Evolutionary conservation across 805 yeast species (phyloP).

Genomic region (Candida boleticola): DNA sequence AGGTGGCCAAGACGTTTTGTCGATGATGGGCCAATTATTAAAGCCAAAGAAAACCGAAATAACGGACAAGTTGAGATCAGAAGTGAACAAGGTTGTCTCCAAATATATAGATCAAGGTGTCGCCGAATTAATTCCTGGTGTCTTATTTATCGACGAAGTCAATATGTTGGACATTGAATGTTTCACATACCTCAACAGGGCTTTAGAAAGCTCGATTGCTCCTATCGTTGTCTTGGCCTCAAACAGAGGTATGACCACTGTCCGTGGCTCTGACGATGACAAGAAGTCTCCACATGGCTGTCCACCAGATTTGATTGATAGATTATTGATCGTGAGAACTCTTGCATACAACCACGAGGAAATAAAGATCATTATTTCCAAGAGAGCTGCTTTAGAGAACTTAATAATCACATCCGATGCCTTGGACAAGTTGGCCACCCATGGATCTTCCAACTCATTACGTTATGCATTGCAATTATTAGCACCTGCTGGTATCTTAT

Average conservation of each 20-base stretch:
- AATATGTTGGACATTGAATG: slow-evolving; percentile 98
- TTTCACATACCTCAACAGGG: slow-evolving; percentile 91
- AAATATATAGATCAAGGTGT: slow-evolving; percentile 97
- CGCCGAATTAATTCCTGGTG: slow-evolving; percentile 98
- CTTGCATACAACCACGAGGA: slow-evolving; percentile 84
- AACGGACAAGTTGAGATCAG: slow-evolving; percentile 90
- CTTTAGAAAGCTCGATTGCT: slow-evolving; percentile 86
- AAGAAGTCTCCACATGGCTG: slow-evolving; percentile 91
- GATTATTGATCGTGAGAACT: slow-evolving; percentile 89
- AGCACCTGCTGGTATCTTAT: slow-evolving; percentile 85
- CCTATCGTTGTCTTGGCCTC: slow-evolving; percentile 96
- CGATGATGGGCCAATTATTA: slow-evolving; percentile 95
- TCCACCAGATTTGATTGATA: slow-evolving; percentile 91
- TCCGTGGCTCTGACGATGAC: slow-evolving; percentile 85
- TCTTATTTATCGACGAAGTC: slow-evolving; percentile 94
- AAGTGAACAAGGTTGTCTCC: slow-evolving; percentile 92
- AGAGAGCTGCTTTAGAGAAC: slow-evolving; percentile 77
- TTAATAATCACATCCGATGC: slow-evolving; percentile 68
- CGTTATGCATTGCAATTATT: slow-evolving; percentile 90
- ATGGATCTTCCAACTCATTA: slow-evolving; percentile 76
- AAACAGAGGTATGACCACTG: slow-evolving; percentile 88
- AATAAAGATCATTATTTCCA: slow-evolving; percentile 74
- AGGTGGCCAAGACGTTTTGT: slow-evolving; percentile 95
- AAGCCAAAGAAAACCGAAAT: slow-evolving; percentile 96
- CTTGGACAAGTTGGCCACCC: slow-evolving; percentile 65